Evolutionary conservation across 2,329 filamentous ascomycete genomes (phyloP).

Genomic region (Cadophora sp.): DNA sequence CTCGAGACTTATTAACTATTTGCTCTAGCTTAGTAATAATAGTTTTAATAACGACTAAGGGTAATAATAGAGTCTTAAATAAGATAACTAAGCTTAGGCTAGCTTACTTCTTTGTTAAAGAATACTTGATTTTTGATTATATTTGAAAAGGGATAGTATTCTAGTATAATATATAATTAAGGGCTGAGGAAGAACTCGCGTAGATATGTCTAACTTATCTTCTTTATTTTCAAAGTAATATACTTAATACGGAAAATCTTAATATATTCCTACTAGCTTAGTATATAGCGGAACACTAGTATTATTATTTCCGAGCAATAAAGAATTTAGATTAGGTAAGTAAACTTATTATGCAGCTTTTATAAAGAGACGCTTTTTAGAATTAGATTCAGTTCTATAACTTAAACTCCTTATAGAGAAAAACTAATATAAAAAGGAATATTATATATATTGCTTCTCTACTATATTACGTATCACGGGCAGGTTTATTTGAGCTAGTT

Average conservation of each 20-base stretch:
- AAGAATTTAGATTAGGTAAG: not conserved
- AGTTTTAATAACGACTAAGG: not conserved
- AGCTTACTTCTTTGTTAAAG: no score
- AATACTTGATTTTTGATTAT: no score
- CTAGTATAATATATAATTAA: no score
- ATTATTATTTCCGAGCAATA: slow-evolving; percentile 9
- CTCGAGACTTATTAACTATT: no score
- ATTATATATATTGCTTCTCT: not conserved
- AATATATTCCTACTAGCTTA: slow-evolving; percentile 1
- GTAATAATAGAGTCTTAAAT: no score
- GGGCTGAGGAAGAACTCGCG: no score
- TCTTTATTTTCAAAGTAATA: slow-evolving; percentile 5
- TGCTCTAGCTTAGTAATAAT: no score
- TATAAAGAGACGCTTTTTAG: slow-evolving; percentile 2
- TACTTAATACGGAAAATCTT: slow-evolving; percentile 4
- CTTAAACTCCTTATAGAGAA: not conserved
- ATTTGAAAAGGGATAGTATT: no score
- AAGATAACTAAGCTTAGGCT: no score
- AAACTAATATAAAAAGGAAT: not conserved
- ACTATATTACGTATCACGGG: not conserved
- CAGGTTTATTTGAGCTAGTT: slow-evolving; percentile 16
- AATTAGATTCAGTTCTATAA: slow-evolving; percentile 12
- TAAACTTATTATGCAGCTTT: slow-evolving; percentile 8
- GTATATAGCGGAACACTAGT: slow-evolving; percentile 13
- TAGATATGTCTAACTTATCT: no score